Evolutionary conservation across 495 filamentous ascomycete genomes (phyloP), one percentile per base, ranked within the genome.

Genomic region (Achaetomiella virescens): DNA sequence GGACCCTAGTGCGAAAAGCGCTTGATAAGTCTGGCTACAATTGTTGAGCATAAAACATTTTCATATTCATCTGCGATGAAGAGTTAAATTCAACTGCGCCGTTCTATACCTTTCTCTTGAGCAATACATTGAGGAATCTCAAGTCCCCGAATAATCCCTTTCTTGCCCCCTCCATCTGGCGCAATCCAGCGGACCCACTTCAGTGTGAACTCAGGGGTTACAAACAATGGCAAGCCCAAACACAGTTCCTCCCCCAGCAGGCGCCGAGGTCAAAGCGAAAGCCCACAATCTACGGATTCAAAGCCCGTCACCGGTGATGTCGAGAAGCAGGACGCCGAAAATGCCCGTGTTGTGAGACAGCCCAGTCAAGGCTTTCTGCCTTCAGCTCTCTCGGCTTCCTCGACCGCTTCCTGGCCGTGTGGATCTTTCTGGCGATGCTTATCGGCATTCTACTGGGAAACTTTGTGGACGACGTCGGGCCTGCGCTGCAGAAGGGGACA

Each of bases 371-470:
- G 41, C 49, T 59, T 15, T 78, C 76, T 1, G 66, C 63, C 11
- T 77, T 80, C 70, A 78, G 74, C 38, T 50, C 78, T 42, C 77
- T 93, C 15, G 83, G 81, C 7, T 79, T 79, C 53, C 78, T 93
- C 14, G 87, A 93, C 67, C 81, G 85, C 15, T 86, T 90, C 68
- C 84, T 92, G 0, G 89, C 85, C 5, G 12, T 91, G 6, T 93
- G 90, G 90, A 93, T 95, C 64, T 79, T 95, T 37, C 81, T 93
- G 7, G 88, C 88, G 24, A 95, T 95, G 86, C 77, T 78, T 0
- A 70, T 91, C 36, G 90, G 90, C 15, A 85, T 93, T 54, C 75
- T 91, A 6, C 72, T 95, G 1, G 89, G 88, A 10, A 91, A 91
- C 66, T 90, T 90, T 57, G 88, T 89, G 4, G 77, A 81, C 0